phyloP scores from a whole-genome alignment of 169 alveolate genomes.

The Cryptosporidium tyzzeri region DNA sequence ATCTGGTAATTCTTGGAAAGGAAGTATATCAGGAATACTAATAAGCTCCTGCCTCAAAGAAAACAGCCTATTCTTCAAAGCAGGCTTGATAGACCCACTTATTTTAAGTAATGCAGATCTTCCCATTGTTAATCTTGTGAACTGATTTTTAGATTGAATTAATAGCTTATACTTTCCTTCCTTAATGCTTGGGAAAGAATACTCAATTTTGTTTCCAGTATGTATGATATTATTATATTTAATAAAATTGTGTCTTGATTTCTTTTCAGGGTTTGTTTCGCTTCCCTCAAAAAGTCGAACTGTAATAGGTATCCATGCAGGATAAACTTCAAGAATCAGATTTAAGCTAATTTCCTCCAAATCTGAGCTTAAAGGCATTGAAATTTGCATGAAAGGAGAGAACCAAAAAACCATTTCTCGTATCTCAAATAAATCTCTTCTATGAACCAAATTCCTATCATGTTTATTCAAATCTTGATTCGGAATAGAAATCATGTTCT shows the following conservation, averaged over 20 bases:
- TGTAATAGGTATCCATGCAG: constrained; percentile 48
- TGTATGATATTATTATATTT: neutral
- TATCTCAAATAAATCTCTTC: constrained; percentile 30
- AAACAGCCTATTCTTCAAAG: constrained; percentile 19
- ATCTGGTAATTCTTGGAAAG: constrained; percentile 66
- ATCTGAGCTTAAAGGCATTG: constrained; percentile 33
- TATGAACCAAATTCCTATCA: neutral
- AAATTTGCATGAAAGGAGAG: constrained; percentile 60
- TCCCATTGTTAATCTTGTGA: constrained; percentile 26
- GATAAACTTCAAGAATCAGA: constrained; percentile 5
- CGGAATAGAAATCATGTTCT: neutral
- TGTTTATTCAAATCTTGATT: neutral
- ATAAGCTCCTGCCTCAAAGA: constrained; percentile 60
- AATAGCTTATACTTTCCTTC: constrained; percentile 33
- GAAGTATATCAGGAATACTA: constrained; percentile 58
- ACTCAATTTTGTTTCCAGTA: constrained; percentile 40
- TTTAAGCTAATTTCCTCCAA: constrained; percentile 18
- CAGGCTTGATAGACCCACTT: constrained; percentile 22
- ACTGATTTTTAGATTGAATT: constrained; percentile 20
- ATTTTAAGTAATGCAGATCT: constrained; percentile 19
- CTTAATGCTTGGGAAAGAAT: constrained; percentile 20
- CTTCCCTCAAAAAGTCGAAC: neutral
- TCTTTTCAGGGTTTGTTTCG: neutral
- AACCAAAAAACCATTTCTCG: constrained; percentile 47
- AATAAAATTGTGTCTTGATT: neutral